Conservation (phyloP, 169 alveolate species). For the Cryptosporidium viatorum region DNA sequence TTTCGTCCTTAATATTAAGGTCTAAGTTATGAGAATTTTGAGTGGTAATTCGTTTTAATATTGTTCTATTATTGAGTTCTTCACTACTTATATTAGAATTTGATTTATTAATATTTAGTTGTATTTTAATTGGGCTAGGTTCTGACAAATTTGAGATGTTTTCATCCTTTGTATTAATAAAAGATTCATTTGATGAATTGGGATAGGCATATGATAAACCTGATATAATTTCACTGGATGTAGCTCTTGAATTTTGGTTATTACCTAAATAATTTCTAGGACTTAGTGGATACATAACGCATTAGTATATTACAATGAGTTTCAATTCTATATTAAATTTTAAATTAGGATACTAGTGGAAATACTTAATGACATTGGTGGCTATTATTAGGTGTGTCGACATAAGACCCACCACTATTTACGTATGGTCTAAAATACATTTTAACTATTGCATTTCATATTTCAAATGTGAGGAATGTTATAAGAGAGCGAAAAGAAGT, state of each 20-base stretch:
- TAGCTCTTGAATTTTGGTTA: not conserved
- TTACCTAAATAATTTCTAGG: constrained; percentile 41
- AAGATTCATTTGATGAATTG: constrained; percentile 61
- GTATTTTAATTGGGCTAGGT: not conserved
- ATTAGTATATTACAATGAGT: not conserved
- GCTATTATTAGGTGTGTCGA: constrained; percentile 36
- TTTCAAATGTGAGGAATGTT: not conserved
- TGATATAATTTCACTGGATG: not conserved
- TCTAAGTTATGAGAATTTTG: not conserved
- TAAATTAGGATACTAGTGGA: not conserved
- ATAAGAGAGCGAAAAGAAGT: not conserved
- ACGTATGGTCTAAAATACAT: constrained; percentile 57
- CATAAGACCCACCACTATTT: constrained; percentile 34
- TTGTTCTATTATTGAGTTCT: not conserved
- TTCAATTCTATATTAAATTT: not conserved
- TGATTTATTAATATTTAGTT: not conserved
- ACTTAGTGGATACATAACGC: constrained; percentile 68
- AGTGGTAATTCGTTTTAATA: not conserved
- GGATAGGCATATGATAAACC: constrained; percentile 50
- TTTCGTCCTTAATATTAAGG: not conserved
- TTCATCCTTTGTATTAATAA: not conserved
- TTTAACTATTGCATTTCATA: not conserved
- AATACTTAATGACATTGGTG: not conserved
- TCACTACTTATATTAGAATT: not conserved
- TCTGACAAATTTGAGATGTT: not conserved